phyloP scores from a whole-genome alignment of 1,139 yeast genomes.

The Geotrichum histeridarum region DNA sequence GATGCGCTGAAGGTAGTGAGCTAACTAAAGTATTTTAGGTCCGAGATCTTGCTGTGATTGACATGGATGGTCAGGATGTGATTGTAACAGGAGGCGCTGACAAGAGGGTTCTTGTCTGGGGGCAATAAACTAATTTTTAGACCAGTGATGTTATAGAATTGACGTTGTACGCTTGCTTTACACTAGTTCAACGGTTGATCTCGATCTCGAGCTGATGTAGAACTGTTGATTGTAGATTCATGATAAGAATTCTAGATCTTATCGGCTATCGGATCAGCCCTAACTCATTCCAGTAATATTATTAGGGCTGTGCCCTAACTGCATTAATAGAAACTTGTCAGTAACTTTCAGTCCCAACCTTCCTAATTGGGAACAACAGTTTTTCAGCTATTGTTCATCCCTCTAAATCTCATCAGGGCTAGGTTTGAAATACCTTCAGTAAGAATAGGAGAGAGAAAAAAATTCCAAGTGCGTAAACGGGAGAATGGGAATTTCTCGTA shows the following conservation, averaged over 20 bases:
- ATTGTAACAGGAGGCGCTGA: conserved; percentile 14
- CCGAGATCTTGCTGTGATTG: conserved; percentile 8
- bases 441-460: not conserved
- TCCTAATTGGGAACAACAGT: not conserved
- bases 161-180: too few relatives aligned
- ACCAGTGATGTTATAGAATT: too few relatives aligned
- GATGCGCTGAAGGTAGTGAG: not conserved
- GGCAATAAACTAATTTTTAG: not conserved
- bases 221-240: too few relatives aligned
- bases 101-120: conserved; percentile 13
- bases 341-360: not conserved
- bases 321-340: too few relatives aligned
- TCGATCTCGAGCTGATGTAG: too few relatives aligned
- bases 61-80: conserved; percentile 2
- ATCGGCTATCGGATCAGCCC: not conserved
- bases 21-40: not conserved
- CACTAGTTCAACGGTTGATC: too few relatives aligned
- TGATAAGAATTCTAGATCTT: too few relatives aligned
- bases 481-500: not conserved
- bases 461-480: not conserved
- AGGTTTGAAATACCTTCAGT: not conserved
- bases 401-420: not conserved
- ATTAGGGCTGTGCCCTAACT: conserved; percentile 6
- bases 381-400: not conserved
- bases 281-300: not conserved